Conservation (phyloP, 371 early-diverging fungal species). For the Smittium culicis region DNA sequence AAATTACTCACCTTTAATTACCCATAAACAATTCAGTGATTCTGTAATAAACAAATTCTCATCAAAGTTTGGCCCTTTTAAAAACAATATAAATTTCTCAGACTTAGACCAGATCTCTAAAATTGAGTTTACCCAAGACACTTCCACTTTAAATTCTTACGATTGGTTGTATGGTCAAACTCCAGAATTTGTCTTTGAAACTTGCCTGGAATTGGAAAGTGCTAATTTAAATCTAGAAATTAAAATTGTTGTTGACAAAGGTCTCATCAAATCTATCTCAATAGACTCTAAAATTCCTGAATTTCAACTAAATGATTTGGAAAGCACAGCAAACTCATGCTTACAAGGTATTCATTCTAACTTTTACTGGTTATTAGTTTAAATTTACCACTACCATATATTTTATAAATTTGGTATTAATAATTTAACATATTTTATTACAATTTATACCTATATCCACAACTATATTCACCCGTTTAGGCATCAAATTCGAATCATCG, state of each 20-base stretch:
- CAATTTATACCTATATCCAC: no score
- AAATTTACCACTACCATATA: neutral
- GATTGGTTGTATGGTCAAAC: constrained; percentile 89
- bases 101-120: constrained; percentile 10
- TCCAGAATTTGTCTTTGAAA: constrained; percentile 49
- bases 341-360: neutral
- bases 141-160: constrained; percentile 41
- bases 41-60: constrained; percentile 57
- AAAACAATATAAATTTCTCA: constrained; percentile 6
- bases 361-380: neutral
- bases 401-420: neutral
- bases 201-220: neutral
- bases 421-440: no score
- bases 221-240: neutral
- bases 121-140: constrained; percentile 10
- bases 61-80: constrained; percentile 29
- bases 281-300: neutral
- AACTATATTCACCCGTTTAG: no score
- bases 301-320: neutral
- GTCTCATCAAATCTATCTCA: neutral
- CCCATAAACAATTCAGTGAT: constrained; percentile 68
- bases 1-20: constrained; percentile 63
- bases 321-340: neutral
- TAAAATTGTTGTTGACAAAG: neutral
- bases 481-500: neutral